Percentiles rank a stretch among this genome's conserved stretches.
Evolutionary conservation across 257 asterid genomes (phyloP).

Genomic region (Jacaranda mimosifolia): DNA sequence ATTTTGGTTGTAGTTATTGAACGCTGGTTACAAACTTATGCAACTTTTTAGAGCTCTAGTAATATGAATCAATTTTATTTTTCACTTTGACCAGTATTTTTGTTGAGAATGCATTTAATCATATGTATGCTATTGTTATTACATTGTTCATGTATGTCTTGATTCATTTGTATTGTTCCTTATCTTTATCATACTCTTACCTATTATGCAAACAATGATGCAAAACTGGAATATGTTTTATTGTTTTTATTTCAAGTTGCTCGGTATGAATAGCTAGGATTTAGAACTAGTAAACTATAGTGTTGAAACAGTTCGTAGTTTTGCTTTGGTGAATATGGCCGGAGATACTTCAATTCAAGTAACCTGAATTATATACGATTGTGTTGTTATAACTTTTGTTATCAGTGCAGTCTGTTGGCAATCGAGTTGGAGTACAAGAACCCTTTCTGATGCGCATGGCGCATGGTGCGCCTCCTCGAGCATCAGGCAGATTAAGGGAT

Average conservation of each 20-base stretch:
- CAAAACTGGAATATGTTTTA: conserved; percentile 7
- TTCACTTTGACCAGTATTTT: not conserved
- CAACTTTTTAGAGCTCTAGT: conserved; percentile 5
- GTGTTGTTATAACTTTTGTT: conserved; percentile 33
- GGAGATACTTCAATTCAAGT: conserved; percentile 20
- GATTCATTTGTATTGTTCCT: not conserved
- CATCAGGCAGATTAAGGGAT: conserved; percentile 58
- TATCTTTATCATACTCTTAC: conserved; percentile 4
- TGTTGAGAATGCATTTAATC: not conserved
- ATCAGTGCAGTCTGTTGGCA: conserved; percentile 91
- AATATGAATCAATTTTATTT: conserved; percentile 17
- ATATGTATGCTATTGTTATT: conserved; percentile 2
- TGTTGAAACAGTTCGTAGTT: conserved; percentile 1
- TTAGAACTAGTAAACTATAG: conserved; percentile 19
- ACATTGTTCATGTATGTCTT: conserved; percentile 3
- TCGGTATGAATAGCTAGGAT: conserved; percentile 5
- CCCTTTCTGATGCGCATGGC: conserved; percentile 99
- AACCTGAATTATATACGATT: conserved; percentile 28
- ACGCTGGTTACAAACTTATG: conserved; percentile 20
- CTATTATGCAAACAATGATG: not conserved
- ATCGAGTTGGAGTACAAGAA: conserved; percentile 92
- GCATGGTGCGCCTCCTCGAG: conserved; percentile 85
- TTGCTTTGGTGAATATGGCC: conserved; percentile 24
- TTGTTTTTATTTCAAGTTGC: conserved; percentile 18
- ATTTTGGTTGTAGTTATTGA: conserved; percentile 14